Evolutionary conservation across 306 rosid species (phyloP).

Genomic region (Luffa acutangula): DNA sequence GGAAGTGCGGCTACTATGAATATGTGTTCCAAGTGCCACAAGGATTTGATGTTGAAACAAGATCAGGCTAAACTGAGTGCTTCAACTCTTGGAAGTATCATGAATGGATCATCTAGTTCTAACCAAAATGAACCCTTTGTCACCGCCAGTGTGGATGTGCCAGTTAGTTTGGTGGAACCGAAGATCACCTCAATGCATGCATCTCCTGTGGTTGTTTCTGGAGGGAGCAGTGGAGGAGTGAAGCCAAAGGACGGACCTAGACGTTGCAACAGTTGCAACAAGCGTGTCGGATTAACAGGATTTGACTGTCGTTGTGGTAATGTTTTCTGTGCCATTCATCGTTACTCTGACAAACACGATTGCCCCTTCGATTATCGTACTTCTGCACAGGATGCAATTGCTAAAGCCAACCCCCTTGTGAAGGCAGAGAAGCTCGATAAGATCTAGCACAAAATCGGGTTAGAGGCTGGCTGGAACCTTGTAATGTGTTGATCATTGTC

Average conservation of each 20-base stretch:
- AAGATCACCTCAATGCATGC: conserved; percentile 29
- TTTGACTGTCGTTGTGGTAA: conserved; percentile 76
- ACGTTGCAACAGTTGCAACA: conserved; percentile 73
- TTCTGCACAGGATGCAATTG: conserved; percentile 68
- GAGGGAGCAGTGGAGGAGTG: conserved; percentile 28
- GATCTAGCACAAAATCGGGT: conserved; percentile 24
- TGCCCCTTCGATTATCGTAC: conserved; percentile 76
- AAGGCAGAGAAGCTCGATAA: conserved; percentile 90
- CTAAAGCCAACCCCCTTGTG: conserved; percentile 79
- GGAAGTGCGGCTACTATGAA: conserved; percentile 89
- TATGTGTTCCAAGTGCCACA: conserved; percentile 95
- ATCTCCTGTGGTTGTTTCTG: conserved; percentile 25
- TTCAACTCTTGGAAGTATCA: conserved; percentile 70
- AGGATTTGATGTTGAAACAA: conserved; percentile 66
- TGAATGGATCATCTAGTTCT: conserved; percentile 71
- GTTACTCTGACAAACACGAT: conserved; percentile 72
- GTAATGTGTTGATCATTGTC: conserved; percentile 26
- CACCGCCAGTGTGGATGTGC: conserved; percentile 26
- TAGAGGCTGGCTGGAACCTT: conserved; percentile 8
- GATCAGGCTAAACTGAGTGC: conserved; percentile 82
- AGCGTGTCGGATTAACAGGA: conserved; percentile 80
- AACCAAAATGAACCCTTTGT: conserved; percentile 29
- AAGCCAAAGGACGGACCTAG: conserved; percentile 69
- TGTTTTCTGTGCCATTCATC: conserved; percentile 64
- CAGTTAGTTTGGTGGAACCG: conserved; percentile 31